Evolutionary conservation across 345 rosid species (phyloP), one percentile per base, ranked within the genome.

Genomic region (Erodium maritimum): DNA sequence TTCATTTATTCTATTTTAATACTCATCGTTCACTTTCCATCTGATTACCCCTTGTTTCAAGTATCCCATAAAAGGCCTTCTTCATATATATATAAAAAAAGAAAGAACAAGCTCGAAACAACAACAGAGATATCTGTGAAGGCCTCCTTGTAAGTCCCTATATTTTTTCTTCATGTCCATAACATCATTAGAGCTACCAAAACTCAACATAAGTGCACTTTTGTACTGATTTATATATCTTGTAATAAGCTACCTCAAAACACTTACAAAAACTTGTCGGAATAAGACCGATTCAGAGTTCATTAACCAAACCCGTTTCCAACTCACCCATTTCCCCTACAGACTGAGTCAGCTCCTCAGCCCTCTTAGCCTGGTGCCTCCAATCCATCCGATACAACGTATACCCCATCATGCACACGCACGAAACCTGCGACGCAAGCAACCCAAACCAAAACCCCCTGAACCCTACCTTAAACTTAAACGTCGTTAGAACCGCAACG

Each of bases 381-480:
- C 98, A 91, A 65, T 88, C 89, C 6, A 95, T 91, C 45, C 61
- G 63, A 66, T 76, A 88, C 9, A 88, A 85, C 17, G 74, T 95
- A 18, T 74, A 62, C 58, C 84, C 67, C 23, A 88, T 77, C 1
- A 95, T 84, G 66, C 78, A 71, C 1, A 75, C 87, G 29, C 98
- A 91, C 10, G 83, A 80, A 23, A 86, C 23, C 69, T 88, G 98
- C 68, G 98, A 95, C 8, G 79, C 87, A 24, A 91, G 71, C 21
- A 91, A 82, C 29, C 98, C 96, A 59, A 84, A 91, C 51, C 95
- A 88, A 3, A 91, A 85, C 54, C 98, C 98, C 82, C 79, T 57
- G 69, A 91, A 86, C 55, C 96, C 88, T 57, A 78, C 52, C 12
- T 67, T 66, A 82, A 74, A 80, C 65, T 68, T 77, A 67, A 91